These are phyloP conservation scores for Phyllostachys edulis DNA, from an alignment of 176 grass and related monocot species.

Conservation along the genomic window DNA sequence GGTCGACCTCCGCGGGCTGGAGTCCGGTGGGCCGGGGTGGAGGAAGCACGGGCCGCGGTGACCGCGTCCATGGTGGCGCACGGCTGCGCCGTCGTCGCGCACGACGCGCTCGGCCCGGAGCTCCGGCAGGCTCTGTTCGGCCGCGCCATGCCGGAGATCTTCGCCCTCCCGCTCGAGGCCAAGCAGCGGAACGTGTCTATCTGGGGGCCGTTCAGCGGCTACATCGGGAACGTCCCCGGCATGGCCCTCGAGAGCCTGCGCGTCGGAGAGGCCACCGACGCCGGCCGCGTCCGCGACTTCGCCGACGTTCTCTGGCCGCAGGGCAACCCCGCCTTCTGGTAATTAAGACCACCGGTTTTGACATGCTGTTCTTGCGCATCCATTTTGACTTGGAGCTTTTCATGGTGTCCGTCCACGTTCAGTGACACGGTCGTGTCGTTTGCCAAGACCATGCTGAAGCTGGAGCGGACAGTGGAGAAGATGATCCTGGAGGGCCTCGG, in stretches of 20 bases:
- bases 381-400: background rate
- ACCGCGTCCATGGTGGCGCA: slow-evolving; percentile 28
- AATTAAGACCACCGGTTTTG: too few species aligned
- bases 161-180: slow-evolving; percentile 15
- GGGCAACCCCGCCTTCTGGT: too few species aligned
- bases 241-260: slow-evolving; percentile 48
- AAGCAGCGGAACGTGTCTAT: slow-evolving; percentile 20
- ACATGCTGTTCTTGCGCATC: background rate
- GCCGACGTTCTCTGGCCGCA: slow-evolving; percentile 37
- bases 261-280: slow-evolving; percentile 4
- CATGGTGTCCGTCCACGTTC: background rate
- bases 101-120: slow-evolving; percentile 33
- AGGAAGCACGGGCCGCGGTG: background rate
- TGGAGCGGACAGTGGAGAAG: slow-evolving; percentile 31
- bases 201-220: slow-evolving; percentile 11
- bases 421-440: slow-evolving; percentile 1
- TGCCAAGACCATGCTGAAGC: slow-evolving; percentile 22
- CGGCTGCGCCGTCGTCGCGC: slow-evolving; percentile 45
- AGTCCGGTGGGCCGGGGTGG: slow-evolving; percentile 13
- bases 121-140: slow-evolving; percentile 29
- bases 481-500: slow-evolving; percentile 35
- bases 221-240: slow-evolving; percentile 40
- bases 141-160: slow-evolving; percentile 21
- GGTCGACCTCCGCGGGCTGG: slow-evolving; percentile 35
- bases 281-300: slow-evolving; percentile 35